Evolutionary conservation across 495 filamentous ascomycete genomes (phyloP).

Genomic region (Zalerion maritima): DNA sequence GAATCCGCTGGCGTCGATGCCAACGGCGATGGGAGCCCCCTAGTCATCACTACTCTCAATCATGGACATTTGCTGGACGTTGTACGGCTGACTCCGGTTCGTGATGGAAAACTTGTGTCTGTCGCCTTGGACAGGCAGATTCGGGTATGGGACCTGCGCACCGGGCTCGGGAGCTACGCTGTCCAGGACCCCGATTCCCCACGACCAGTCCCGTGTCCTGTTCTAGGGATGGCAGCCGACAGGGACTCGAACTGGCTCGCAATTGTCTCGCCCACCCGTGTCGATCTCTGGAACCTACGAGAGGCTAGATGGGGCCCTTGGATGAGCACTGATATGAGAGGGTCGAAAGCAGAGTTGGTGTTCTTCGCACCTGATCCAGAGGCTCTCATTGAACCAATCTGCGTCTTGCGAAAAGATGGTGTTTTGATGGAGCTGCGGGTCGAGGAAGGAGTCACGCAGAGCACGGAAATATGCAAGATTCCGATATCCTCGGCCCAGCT

Average conservation of each 20-base stretch:
- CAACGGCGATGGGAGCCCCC: conserved; percentile 33
- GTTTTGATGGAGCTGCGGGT: conserved; percentile 35
- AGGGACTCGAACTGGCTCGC: conserved; percentile 46
- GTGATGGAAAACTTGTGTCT: conserved; percentile 46
- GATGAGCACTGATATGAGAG: conserved; percentile 32
- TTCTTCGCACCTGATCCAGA: conserved; percentile 32
- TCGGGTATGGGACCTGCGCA: conserved; percentile 42
- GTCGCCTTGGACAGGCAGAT: conserved; percentile 49
- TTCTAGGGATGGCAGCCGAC: conserved; percentile 44
- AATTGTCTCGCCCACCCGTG: conserved; percentile 37
- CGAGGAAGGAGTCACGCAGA: conserved; percentile 14
- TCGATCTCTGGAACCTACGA: conserved; percentile 44
- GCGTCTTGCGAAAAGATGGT: conserved; percentile 45
- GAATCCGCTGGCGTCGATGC: no score
- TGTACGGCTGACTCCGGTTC: conserved; percentile 39
- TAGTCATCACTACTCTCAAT: conserved; percentile 43
- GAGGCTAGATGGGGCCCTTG: conserved; percentile 33
- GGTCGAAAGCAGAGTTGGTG: conserved; percentile 40
- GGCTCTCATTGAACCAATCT: conserved; percentile 23
- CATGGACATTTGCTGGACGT: conserved; percentile 50
- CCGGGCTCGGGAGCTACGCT: conserved; percentile 20
- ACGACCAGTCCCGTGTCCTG: conserved; percentile 33
- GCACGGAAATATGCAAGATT: conserved; percentile 28
- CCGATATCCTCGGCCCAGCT: conserved; percentile 27
- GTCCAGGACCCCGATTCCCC: conserved; percentile 23